Evolutionary conservation across 306 rosid genomes (phyloP).

Genomic region (Inga laurina): DNA sequence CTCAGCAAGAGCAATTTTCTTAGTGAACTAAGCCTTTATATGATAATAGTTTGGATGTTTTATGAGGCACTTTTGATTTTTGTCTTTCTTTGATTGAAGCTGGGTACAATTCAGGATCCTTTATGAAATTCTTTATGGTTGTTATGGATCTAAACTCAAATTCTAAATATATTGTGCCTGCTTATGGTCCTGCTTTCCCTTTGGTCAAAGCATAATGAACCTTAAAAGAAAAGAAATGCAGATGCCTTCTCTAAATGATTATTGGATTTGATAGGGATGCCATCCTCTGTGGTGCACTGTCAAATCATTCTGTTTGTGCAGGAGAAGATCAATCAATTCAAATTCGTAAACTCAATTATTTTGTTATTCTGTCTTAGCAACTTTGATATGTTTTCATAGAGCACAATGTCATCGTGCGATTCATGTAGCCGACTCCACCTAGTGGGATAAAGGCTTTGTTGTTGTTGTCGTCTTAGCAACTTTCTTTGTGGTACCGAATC

Average conservation of each 20-base stretch:
- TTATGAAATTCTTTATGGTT: neutral
- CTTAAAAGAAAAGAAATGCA: neutral
- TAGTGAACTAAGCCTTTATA: neutral
- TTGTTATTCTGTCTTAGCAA: constrained; percentile 4
- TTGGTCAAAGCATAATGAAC: neutral
- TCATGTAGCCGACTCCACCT: too few relatives aligned
- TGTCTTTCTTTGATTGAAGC: neutral
- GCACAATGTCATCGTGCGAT: too few relatives aligned
- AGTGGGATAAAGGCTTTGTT: too few relatives aligned
- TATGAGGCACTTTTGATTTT: constrained; percentile 4
- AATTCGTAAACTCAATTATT: neutral
- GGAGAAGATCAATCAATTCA: neutral
- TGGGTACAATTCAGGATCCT: neutral
- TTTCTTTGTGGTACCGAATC: neutral
- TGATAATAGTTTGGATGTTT: constrained; percentile 10
- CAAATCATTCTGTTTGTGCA: neutral
- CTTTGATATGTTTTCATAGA: too few relatives aligned
- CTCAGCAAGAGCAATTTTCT: neutral
- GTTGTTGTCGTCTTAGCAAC: neutral
- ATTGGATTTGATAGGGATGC: neutral
- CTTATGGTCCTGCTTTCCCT: neutral
- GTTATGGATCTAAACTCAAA: neutral
- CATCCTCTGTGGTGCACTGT: neutral
- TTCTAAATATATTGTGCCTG: neutral
- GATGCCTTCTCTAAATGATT: neutral